Percentiles rank a stretch among this genome's conserved stretches.
Evolutionary conservation across 805 yeast species (phyloP).

Genomic region (Pichia sporocuriosa): DNA sequence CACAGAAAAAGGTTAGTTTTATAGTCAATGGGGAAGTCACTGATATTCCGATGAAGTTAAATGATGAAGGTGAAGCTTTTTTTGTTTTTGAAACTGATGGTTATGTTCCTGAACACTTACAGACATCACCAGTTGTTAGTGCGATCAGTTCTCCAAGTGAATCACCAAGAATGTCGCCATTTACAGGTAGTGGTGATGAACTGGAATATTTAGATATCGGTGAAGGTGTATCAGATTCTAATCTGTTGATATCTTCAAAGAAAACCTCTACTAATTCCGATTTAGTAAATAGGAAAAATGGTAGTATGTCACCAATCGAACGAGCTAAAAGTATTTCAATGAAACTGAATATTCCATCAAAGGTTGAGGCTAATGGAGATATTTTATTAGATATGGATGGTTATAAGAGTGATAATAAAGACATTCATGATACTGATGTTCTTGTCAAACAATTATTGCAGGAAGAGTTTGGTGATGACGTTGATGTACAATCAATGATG

Average conservation of each 20-base stretch:
- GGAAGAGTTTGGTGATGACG: slow-evolving; percentile 62
- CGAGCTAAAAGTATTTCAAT: slow-evolving; percentile 58
- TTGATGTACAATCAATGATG: slow-evolving; percentile 39
- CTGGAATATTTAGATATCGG: slow-evolving; percentile 47
- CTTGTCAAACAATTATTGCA: slow-evolving; percentile 63
- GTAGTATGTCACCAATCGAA: slow-evolving; percentile 32
- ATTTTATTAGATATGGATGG: slow-evolving; percentile 91
- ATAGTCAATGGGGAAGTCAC: slow-evolving; percentile 77
- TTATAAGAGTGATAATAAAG: slow-evolving; percentile 79
- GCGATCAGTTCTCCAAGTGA: slow-evolving; percentile 54
- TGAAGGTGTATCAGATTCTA: slow-evolving; percentile 21
- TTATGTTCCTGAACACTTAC: slow-evolving; percentile 66
- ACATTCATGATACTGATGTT: slow-evolving; percentile 69
- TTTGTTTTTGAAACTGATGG: slow-evolving; percentile 85
- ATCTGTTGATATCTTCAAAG: not conserved
- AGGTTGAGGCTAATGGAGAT: slow-evolving; percentile 83
- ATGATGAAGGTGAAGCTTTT: slow-evolving; percentile 97
- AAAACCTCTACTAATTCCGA: not conserved
- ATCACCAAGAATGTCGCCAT: slow-evolving; percentile 24
- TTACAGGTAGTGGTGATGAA: slow-evolving; percentile 28
- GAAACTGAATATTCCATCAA: slow-evolving; percentile 77
- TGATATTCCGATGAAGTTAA: slow-evolving; percentile 88
- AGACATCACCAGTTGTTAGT: slow-evolving; percentile 81
- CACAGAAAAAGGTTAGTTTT: slow-evolving; percentile 89
- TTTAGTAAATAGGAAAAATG: not conserved